phyloP scores from a whole-genome alignment of 192 early-diverging fungal genomes.

The Coemansia sp. region DNA sequence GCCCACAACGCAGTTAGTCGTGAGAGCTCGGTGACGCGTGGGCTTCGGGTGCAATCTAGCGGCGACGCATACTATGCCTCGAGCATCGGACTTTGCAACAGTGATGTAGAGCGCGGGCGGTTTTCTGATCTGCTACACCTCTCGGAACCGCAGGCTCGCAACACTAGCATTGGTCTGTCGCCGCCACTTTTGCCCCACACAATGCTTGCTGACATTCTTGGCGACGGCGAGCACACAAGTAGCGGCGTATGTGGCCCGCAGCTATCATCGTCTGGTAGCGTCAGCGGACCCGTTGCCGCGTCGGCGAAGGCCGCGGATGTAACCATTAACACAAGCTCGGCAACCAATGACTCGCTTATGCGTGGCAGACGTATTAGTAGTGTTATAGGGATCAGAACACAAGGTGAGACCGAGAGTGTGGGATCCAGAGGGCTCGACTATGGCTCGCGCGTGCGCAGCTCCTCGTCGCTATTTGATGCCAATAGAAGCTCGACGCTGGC shows the following conservation, averaged over 20 bases:
- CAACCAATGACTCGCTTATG: not conserved
- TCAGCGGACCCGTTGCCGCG: not conserved
- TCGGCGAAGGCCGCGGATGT: not conserved
- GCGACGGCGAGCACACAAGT: conserved; percentile 13
- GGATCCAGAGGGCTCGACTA: conserved; percentile 5
- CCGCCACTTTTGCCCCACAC: conserved; percentile 32
- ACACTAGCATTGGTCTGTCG: not conserved
- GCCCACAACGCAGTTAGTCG: not conserved
- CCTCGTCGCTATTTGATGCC: conserved; percentile 31
- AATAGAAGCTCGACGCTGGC: conserved; percentile 11
- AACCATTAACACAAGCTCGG: not conserved
- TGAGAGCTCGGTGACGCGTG: not conserved
- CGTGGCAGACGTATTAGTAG: conserved; percentile 13
- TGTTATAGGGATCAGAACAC: conserved; percentile 8
- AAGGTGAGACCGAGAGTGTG: not conserved
- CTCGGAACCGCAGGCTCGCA: not conserved
- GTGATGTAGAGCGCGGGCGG: not conserved
- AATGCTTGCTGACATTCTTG: conserved; percentile 42
- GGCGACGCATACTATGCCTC: not conserved
- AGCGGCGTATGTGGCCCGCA: not conserved
- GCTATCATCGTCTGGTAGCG: not conserved
- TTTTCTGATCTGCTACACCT: conserved; percentile 4
- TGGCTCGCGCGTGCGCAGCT: conserved; percentile 11
- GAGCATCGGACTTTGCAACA: not conserved
- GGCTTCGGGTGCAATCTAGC: not conserved